Evolutionary conservation across 805 yeast species (phyloP), one percentile per base, ranked within the genome.

Genomic region (Barnettozyma populi): DNA sequence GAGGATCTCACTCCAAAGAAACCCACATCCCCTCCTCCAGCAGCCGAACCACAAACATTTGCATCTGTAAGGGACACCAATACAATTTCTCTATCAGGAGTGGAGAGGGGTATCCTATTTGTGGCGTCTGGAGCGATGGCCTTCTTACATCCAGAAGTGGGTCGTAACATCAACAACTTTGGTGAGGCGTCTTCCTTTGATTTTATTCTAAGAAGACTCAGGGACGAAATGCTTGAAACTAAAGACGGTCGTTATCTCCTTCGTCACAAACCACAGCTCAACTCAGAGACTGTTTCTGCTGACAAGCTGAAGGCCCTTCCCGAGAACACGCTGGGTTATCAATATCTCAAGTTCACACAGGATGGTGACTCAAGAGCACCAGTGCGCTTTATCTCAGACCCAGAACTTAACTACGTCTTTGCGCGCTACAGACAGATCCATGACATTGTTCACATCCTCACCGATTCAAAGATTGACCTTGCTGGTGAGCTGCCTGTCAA

Each of bases 401-500:
- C 87, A 39, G 95, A 89, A 59, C 77, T 88, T 55, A 97, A 97
- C 1, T 94, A 84, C 61, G 84, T 92, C n/a, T 89, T 82, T 72
- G 95, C 89, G 64, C 72, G 99, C 57, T 94, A 92, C 63, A 78
- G 99, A 45, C 98, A 94, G 63, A 90, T 97, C 62, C 99, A 94
- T 61, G 99, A 94, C 62, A 94, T 94, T 60, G 92, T 90, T 62
- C 99, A 94, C 62, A 87, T 98, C 1, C 74, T 94, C 25, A 85
- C 95, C 0, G 92, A 95, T 14, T 73, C 88, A 44, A 98, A 98
- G 0, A 86, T 90, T 41, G 83, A 86, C 39, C 79, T 94, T 54
- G 98, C 94, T 61, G 99, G 99, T n/a, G 99, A 94, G 62, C 84
- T 94, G 45, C 89, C 97, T 0, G 84, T 94, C 18, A 94, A 94